These are phyloP conservation scores for Ambrosiella cleistominuta DNA, from an alignment of 2,329 filamentous ascomycete species.

Conservation along the genomic window DNA sequence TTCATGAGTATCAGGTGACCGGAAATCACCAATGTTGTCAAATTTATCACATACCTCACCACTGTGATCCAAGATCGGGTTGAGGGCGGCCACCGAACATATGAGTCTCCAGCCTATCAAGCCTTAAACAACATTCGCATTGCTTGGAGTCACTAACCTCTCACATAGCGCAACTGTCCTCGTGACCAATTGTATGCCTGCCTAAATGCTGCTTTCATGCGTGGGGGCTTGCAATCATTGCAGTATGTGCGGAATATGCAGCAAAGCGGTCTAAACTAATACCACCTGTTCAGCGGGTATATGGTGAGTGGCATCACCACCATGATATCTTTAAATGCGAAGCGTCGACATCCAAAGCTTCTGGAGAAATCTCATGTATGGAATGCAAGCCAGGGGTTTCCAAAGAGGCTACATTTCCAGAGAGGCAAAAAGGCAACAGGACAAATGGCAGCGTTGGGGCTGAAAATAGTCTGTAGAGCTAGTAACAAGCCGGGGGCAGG, in stretches of 20 bases:
- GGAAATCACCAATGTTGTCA: not conserved
- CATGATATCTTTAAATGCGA: too few relatives aligned
- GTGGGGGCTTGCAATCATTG: not conserved
- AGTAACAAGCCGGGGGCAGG: not conserved
- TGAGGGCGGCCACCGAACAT: too few relatives aligned
- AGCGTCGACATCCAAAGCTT: not conserved
- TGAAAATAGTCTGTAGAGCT: not conserved
- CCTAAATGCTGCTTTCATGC: not conserved
- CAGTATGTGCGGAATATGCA: constrained; percentile 1
- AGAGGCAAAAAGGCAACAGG: not conserved
- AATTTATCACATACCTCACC: too few relatives aligned
- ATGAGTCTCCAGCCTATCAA: not conserved
- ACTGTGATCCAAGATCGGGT: not conserved
- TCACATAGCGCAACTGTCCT: not conserved
- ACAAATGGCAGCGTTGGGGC: not conserved
- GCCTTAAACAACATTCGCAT: not conserved
- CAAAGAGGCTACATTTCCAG: not conserved
- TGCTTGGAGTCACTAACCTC: not conserved
- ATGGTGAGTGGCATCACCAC: too few relatives aligned
- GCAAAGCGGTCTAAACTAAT: not conserved
- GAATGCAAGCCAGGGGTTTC: not conserved
- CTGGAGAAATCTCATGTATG: not conserved
- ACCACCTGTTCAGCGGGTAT: not conserved
- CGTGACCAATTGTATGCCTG: not conserved
- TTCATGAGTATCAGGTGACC: not conserved